phyloP scores from a whole-genome alignment of 805 yeast species.

The Teunomyces tritomae region DNA sequence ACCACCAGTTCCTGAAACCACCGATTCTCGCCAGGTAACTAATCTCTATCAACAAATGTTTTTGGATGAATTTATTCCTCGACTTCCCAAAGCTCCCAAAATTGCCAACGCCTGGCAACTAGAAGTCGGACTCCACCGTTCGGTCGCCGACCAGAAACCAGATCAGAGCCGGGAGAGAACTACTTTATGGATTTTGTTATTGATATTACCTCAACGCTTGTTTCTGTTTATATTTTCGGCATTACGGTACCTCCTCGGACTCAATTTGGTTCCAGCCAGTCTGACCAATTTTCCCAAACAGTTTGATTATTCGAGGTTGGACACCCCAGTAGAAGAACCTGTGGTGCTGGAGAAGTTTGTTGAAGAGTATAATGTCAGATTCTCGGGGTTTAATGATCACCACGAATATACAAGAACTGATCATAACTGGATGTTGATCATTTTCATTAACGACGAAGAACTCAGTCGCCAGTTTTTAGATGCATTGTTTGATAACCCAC shows the following conservation, averaged over 20 bases:
- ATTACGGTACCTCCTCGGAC: constrained; percentile 23
- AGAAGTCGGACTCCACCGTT: constrained; percentile 39
- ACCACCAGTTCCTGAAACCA: background rate
- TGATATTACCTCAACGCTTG: constrained; percentile 54
- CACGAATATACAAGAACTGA: constrained; percentile 27
- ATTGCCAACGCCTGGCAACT: constrained; percentile 41
- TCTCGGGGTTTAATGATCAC: constrained; percentile 25
- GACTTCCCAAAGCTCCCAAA: constrained; percentile 39
- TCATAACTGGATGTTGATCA: constrained; percentile 32
- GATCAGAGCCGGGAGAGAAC: background rate
- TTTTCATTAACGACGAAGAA: constrained; percentile 26
- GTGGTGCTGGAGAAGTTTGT: constrained; percentile 3
- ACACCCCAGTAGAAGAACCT: background rate
- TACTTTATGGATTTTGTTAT: constrained; percentile 45
- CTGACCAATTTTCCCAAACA: constrained; percentile 16
- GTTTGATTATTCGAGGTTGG: constrained; percentile 22
- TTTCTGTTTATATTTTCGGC: constrained; percentile 41
- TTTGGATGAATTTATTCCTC: constrained; percentile 29
- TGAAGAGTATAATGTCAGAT: constrained; percentile 9
- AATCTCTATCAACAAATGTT: constrained; percentile 27
- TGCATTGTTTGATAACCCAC: constrained; percentile 11
- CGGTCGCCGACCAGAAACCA: constrained; percentile 17
- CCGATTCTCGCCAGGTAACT: constrained; percentile 9
- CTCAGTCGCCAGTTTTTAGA: constrained; percentile 18
- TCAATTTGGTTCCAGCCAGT: constrained; percentile 3